Base-by-base conservation (phyloP, 768 basidiomycete genomes). In the Collybiopsis confluens region DNA sequence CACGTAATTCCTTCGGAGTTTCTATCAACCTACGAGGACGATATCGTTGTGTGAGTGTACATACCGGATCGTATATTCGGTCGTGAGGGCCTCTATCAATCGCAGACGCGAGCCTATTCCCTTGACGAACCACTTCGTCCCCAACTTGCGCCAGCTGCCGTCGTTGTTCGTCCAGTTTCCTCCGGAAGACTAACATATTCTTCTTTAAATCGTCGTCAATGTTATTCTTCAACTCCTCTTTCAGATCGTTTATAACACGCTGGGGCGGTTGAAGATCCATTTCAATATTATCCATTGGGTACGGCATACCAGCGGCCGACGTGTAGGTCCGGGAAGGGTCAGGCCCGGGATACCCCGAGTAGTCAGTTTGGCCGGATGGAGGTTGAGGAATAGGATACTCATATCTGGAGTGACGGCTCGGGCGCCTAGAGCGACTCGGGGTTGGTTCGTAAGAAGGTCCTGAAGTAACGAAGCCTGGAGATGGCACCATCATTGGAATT, bases 1-100 rank as follows among this genome's bases (percentile, higher is more conserved):
- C 50, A 4, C 27, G 50, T 13, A 52, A 38, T 20, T 52, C 50
- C 50, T 52, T 4, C 27, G 50, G 9, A 52, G 50, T 20, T 52
- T 38, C 50, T 52, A 20, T 28, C n/a, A 24, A 21, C 11, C 21
- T 20, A 26, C 24, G 13, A 33, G 18, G 11, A 10, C 24, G n/a
- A 24, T 6, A 9, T 30, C 13, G 13, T 24, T 8, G 15, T 9
- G 30, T 16, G 37, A 20, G 15, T 35, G 1, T 2, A 28, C 36
- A 20, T 35, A 52, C 50, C 23, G 24, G 38, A 52, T 52, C 50
- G 4, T 37, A 1, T 27, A 52, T 26, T 20, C 50, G 23, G 4
- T 40, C 21, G 42, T 52, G 50, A 24, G 50, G 50, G 18, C 50
- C 30, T 33, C 13, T 5, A 8, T 33, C 13, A 1, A 49, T 18